Percentiles rank a stretch among this genome's conserved stretches.
phyloP scores from a whole-genome alignment of 2,329 filamentous ascomycete genomes.

The Hypoxylon sp. region DNA sequence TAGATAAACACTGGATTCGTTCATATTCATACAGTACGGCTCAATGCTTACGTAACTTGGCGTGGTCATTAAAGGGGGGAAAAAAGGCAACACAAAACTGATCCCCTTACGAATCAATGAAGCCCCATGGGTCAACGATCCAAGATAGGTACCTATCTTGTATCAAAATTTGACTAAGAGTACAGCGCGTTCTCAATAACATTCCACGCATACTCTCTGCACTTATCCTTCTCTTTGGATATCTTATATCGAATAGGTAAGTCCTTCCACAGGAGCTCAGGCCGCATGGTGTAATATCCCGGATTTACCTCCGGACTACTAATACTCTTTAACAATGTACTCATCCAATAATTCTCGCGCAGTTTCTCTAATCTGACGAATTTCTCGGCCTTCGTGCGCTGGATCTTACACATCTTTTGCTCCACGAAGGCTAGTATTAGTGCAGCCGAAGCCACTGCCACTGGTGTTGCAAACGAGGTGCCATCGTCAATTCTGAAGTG shows the following conservation, averaged over 20 bases:
- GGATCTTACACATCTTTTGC: slow-evolving; percentile 8
- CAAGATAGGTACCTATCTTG: background rate
- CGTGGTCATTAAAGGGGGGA: too few species aligned
- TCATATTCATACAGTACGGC: too few species aligned
- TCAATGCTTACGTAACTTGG: too few species aligned
- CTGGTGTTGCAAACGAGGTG: slow-evolving; percentile 14
- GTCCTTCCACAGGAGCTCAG: slow-evolving; percentile 14
- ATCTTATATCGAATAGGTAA: background rate
- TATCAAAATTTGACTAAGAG: background rate
- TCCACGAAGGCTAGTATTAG: slow-evolving; percentile 14
- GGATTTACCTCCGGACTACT: background rate
- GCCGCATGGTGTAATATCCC: slow-evolving; percentile 5
- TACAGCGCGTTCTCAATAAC: slow-evolving; percentile 10
- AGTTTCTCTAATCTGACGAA: slow-evolving; percentile 5
- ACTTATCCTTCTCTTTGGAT: slow-evolving; percentile 7
- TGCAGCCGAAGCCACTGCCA: slow-evolving; percentile 9
- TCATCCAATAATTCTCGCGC: slow-evolving; percentile 11
- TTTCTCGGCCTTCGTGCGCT: slow-evolving; percentile 5
- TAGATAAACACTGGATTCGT: too few species aligned
- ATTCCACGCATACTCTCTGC: slow-evolving; percentile 10
- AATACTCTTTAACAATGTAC: slow-evolving; percentile 1
- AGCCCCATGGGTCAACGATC: too few species aligned
- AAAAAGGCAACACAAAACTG: too few species aligned
- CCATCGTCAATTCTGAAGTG: slow-evolving; percentile 13
- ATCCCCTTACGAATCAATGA: too few species aligned